phyloP scores from a whole-genome alignment of 2,329 filamentous ascomycete genomes.

The Paraphaeosphaeria minitans region DNA sequence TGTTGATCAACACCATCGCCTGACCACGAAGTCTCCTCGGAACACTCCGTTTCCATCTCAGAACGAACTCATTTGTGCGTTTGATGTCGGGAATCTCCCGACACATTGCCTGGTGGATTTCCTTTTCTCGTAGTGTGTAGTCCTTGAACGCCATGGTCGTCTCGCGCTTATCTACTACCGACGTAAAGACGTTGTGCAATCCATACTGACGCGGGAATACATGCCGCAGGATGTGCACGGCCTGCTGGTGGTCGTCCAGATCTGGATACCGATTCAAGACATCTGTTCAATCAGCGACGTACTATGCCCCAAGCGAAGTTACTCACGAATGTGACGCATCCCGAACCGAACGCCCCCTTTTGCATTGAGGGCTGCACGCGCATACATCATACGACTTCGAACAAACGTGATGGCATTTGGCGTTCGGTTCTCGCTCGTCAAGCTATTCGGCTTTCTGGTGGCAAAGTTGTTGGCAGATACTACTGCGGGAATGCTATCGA shows the following conservation, averaged over 20 bases:
- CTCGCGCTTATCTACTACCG: constrained; percentile 65
- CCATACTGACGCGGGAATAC: constrained; percentile 91
- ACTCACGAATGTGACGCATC: constrained; percentile 78
- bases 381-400: constrained; percentile 85
- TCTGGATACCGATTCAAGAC: constrained; percentile 74
- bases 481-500: constrained; percentile 11
- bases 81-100: constrained; percentile 23
- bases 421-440: constrained; percentile 21
- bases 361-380: constrained; percentile 71
- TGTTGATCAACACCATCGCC: constrained; percentile 63
- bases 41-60: constrained; percentile 48
- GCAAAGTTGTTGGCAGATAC: neutral
- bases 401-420: constrained; percentile 73
- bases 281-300: constrained; percentile 60
- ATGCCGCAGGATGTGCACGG: constrained; percentile 81
- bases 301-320: constrained; percentile 20
- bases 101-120: constrained; percentile 61
- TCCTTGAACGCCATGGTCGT: constrained; percentile 79
- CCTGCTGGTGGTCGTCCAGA: constrained; percentile 57
- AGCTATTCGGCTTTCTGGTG: constrained; percentile 3
- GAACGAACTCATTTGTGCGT: constrained; percentile 22
- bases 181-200: constrained; percentile 91
- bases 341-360: constrained; percentile 73
- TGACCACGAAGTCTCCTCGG: constrained; percentile 73
- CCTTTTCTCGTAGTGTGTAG: constrained; percentile 83